phyloP scores from a whole-genome alignment of 768 basidiomycete genomes.

The Serendipita sp. region DNA sequence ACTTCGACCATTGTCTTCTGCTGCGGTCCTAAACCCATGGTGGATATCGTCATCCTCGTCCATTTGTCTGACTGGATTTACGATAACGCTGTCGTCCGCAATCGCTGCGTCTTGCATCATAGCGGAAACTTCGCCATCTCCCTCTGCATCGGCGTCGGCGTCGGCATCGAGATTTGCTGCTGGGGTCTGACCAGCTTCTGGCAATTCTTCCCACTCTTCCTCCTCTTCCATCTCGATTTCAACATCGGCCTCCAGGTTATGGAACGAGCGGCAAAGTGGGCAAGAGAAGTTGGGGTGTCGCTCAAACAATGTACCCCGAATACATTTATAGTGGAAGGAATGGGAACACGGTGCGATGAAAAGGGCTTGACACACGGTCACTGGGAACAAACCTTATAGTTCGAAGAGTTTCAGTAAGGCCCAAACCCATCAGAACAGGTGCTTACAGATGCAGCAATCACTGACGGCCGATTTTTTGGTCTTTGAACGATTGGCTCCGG shows the following conservation, averaged over 20 bases:
- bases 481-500: background rate
- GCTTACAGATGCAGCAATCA: slow-evolving; percentile 89
- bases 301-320: slow-evolving; percentile 73
- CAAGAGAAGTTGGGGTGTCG: slow-evolving; percentile 92
- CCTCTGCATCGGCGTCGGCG: background rate
- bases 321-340: slow-evolving; percentile 94
- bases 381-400: slow-evolving; percentile 50
- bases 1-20: background rate
- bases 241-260: slow-evolving; percentile 90
- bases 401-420: slow-evolving; percentile 8
- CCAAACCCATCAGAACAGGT: background rate
- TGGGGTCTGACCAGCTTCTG: background rate
- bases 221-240: slow-evolving; percentile 40
- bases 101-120: background rate
- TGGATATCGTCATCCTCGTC: background rate
- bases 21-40: background rate
- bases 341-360: slow-evolving; percentile 98
- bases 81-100: background rate
- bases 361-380: slow-evolving; percentile 86
- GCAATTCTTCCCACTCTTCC: slow-evolving; percentile 4
- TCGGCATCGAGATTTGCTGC: background rate
- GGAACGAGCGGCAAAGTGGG: slow-evolving; percentile 87
- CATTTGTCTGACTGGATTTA: background rate
- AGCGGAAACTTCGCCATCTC: background rate
- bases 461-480: slow-evolving; percentile 21